Base-by-base conservation (phyloP, 2,329 filamentous ascomycete genomes). In the Blastomyces silverae region DNA sequence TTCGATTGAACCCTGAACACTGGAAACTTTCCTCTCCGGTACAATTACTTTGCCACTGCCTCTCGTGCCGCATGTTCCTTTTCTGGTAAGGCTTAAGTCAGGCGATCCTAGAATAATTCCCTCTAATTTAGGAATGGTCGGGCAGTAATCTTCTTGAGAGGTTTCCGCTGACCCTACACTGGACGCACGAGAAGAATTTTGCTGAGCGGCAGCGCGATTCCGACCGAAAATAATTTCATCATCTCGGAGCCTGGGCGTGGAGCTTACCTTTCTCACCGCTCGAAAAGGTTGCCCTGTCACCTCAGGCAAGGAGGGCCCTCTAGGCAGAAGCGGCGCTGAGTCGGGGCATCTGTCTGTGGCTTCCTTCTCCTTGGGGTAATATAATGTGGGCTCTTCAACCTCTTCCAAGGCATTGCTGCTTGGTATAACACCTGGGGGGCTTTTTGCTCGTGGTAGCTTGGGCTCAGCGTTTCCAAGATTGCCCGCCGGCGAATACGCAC, bases 31-130 rank as follows among this genome's bases (percentile, higher is more conserved):
- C 22, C 37, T 59, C 37, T 44, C 56, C 2, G 56, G 56, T 11
- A 42, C 13, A 44, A 59, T 22, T n/a, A 59, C 7, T 28, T 44
- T 59, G 34, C 34, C 37, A 17, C n/a, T 44, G 34, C 56, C 56
- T 59, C 56, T 59, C n/a, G 56, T 59, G 10, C 56, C 56, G n/a
- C 56, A 59, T 7, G 56, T 59, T 15, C 56, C 56, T 13, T 59
- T 59, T 2, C 15, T 10, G 3, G 56, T 59, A 10, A 59, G 56
- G 22, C 56, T 59, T 44, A 59, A 44, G 6, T 28, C 56, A 25
- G 34, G 56, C 4, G 56, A 59, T 44, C 56, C 56, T 8, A 59
- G 56, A 20, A 59, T 59, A 44, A 59, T 59, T 59, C 56, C 56
- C 22, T 59, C 56, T 22, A 59, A 42, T 44, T 59, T 59, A 59